A percentile compares a stretch with the other conserved stretches of the same genome.
phyloP scores from a whole-genome alignment of 176 grass and related monocot species.

The Carex pumila region DNA sequence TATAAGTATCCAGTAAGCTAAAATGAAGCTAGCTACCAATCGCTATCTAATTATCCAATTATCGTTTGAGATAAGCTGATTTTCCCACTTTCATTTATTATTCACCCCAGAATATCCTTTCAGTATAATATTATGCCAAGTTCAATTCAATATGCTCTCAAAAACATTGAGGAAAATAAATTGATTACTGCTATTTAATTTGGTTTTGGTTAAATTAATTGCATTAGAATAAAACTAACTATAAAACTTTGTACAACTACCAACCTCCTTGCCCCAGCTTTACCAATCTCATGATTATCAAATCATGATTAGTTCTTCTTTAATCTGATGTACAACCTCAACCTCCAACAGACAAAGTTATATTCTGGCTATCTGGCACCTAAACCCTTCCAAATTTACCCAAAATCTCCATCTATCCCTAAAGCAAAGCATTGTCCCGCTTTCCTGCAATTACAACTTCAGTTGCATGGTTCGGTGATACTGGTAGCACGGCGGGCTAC shows the following conservation, averaged over 20 bases:
- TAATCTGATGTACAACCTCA: background rate
- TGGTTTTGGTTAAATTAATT: background rate
- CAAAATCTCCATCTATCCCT: slow-evolving; percentile 11
- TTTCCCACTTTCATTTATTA: background rate
- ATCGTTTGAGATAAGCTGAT: background rate
- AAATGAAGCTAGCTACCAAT: background rate
- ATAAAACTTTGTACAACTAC: slow-evolving; percentile 18
- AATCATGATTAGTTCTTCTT: slow-evolving; percentile 10
- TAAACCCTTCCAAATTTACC: background rate
- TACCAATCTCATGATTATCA: background rate
- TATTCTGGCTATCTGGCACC: background rate
- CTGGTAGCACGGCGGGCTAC: background rate
- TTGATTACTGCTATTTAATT: background rate
- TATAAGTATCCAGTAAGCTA: background rate
- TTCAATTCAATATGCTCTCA: background rate
- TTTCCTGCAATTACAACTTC: background rate
- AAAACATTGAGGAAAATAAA: background rate
- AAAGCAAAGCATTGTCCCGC: slow-evolving; percentile 3
- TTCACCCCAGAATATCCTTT: background rate
- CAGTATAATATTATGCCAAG: background rate
- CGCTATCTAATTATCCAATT: background rate
- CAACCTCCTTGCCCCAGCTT: background rate
- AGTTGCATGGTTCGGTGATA: background rate
- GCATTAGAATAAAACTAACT: background rate
- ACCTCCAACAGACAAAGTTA: slow-evolving; percentile 10